Percentiles rank a stretch among this genome's conserved stretches.
Conservation (phyloP, 2,329 filamentous ascomycete genomes). For the Mycogone perniciosa region DNA sequence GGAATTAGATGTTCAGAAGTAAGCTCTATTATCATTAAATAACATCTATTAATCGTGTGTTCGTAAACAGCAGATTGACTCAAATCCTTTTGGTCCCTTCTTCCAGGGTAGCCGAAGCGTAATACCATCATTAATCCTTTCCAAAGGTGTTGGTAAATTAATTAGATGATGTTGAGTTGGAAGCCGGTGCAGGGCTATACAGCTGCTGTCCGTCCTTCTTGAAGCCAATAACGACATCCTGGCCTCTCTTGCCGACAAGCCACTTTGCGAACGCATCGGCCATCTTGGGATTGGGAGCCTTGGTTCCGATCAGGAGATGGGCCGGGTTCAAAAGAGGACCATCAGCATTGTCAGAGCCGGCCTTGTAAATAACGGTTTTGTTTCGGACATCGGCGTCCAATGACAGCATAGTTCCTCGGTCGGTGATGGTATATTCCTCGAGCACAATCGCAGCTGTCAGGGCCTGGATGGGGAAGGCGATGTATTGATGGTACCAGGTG, state of each 20-base stretch:
- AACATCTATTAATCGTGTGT: no score
- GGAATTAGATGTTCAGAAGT: no score
- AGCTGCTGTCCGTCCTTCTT: constrained; percentile 32
- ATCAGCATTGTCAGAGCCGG: constrained; percentile 27
- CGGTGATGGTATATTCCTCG: constrained; percentile 41
- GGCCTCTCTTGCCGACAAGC: constrained; percentile 31
- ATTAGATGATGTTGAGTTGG: neutral
- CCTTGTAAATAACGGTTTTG: constrained; percentile 30
- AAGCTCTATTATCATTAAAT: no score
- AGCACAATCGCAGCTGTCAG: constrained; percentile 35
- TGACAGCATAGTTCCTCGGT: constrained; percentile 39
- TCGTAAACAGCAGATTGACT: no score
- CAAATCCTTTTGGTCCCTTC: no score
- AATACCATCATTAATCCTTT: no score
- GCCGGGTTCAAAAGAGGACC: constrained; percentile 39
- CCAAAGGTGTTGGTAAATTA: neutral
- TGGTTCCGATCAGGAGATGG: constrained; percentile 32
- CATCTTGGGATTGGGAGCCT: constrained; percentile 27
- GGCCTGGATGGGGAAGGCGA: constrained; percentile 39
- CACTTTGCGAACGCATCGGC: constrained; percentile 34
- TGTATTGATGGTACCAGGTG: constrained; percentile 42
- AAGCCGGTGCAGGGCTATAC: constrained; percentile 28
- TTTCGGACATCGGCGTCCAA: constrained; percentile 28
- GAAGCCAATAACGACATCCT: constrained; percentile 31
- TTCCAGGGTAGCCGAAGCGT: no score